phyloP scores from a whole-genome alignment of 768 basidiomycete genomes.

The Rhodotorula kratochvilovae region DNA sequence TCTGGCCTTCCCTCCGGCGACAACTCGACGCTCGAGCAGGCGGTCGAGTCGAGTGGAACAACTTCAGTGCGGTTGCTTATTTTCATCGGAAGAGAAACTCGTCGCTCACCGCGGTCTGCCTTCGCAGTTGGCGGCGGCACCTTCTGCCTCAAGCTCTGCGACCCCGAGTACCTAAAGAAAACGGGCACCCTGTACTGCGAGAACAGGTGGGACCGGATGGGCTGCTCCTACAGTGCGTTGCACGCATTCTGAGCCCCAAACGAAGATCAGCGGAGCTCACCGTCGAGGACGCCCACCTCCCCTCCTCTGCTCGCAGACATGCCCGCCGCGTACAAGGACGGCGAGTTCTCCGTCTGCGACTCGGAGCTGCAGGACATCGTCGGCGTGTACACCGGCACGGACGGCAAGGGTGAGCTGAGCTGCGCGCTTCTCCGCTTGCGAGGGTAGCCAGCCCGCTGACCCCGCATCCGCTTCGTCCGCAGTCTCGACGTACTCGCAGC shows the following conservation, averaged over 20 bases:
- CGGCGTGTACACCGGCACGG: slow-evolving; percentile 22
- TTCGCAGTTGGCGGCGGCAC: slow-evolving; percentile 5
- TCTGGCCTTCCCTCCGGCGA: slow-evolving; percentile 41
- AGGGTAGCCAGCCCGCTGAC: too few species aligned
- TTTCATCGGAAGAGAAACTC: too few species aligned
- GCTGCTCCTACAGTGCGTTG: slow-evolving; percentile 22
- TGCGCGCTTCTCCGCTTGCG: too few species aligned
- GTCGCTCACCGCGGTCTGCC: too few species aligned
- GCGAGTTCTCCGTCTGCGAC: slow-evolving; percentile 40
- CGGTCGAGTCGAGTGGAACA: slow-evolving; percentile 56
- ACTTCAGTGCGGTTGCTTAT: background rate
- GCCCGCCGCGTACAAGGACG: slow-evolving; percentile 30
- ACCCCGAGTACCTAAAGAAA: background rate
- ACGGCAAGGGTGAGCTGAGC: slow-evolving; percentile 21
- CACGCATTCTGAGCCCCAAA: too few species aligned
- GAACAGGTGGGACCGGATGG: slow-evolving; percentile 17
- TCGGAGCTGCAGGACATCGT: slow-evolving; percentile 41
- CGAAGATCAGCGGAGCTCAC: too few species aligned
- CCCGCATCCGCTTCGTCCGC: background rate
- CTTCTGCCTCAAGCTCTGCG: slow-evolving; percentile 33
- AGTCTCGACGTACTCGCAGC: slow-evolving; percentile 22
- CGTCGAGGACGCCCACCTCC: background rate
- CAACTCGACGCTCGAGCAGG: slow-evolving; percentile 50
- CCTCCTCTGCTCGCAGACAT: slow-evolving; percentile 8
- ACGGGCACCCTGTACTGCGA: slow-evolving; percentile 13